Conservation (phyloP, 306 rosid genomes). For the Glycyrrhiza uralensis region DNA sequence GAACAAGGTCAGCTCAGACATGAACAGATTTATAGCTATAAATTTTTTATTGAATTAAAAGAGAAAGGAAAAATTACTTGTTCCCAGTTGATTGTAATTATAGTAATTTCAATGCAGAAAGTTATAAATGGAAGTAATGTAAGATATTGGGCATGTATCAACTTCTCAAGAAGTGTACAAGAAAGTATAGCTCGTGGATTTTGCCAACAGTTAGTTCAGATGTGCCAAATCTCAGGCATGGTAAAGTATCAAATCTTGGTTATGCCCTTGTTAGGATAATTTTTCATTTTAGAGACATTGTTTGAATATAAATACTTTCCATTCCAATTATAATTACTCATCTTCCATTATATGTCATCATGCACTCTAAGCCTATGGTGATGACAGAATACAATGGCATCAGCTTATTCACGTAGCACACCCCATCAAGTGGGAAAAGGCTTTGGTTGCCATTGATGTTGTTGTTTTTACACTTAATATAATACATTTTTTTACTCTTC, state of each 20-base stretch:
- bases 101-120: conserved; percentile 32
- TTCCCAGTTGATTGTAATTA: background rate
- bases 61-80: background rate
- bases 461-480: background rate
- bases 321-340: background rate
- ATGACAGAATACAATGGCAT: background rate
- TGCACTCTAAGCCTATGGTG: background rate
- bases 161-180: conserved; percentile 36
- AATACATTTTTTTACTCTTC: background rate
- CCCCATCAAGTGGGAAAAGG: background rate
- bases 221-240: conserved; percentile 54
- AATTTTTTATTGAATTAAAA: background rate
- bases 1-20: conserved; percentile 36
- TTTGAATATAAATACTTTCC: background rate
- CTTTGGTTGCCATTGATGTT: background rate
- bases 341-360: background rate
- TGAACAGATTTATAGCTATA: background rate
- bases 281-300: background rate
- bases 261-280: background rate
- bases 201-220: conserved; percentile 51
- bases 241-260: conserved; percentile 25
- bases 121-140: conserved; percentile 49
- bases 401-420: background rate
- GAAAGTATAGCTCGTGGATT: conserved; percentile 42
- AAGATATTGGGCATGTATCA: conserved; percentile 45